Base-by-base conservation (phyloP, 169 alveolate species). In the Plasmodium blacklocki region DNA sequence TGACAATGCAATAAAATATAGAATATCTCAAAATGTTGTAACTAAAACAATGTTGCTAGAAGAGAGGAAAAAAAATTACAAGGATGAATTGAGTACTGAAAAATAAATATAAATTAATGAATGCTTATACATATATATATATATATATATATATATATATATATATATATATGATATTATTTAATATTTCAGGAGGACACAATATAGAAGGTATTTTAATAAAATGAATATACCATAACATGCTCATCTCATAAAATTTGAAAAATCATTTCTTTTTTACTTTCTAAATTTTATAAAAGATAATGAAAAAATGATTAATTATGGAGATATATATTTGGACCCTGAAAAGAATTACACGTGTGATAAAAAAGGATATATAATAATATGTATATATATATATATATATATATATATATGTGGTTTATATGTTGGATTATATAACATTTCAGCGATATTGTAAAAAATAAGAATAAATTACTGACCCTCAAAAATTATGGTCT, bases 401-500 rank as follows among this genome's bases (percentile, higher is more conserved):
- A 0, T 8, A 60, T 60, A 14, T 60, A 19, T 18, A 14, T 60
- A 60, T 60, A 6, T 60, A 60, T 18, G 32, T 60, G 32, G 7
- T 43, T 23, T 29, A 14, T 15, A 19, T 14, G 11, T 15, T 6
- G 21, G 21, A 15, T 15, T 15, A 59, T 59, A 18, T 15, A 21
- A 18, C 6, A 60, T 62, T 80, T 80, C 62, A 80, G 90, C 3
- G 90, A 80, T 26, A 74, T 59, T 8, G 90, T 80, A 67, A 80
- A 80, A 60, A 67, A 80, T 26, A 80, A 80, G 15, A 80, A 80
- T 54, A 80, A 80, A 15, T 29, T 67, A 21, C 12, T 80, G 59
- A 80, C 90, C 54, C 73, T 80, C 11, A 80, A 80, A 71, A 80
- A 80, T 54, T 80, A 80, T 62, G 90, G 90, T 8, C 68, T 80